These are phyloP conservation scores for Akanthomyces uredinophilus DNA, from an alignment of 2,329 filamentous ascomycete species.

Conservation along the genomic window DNA sequence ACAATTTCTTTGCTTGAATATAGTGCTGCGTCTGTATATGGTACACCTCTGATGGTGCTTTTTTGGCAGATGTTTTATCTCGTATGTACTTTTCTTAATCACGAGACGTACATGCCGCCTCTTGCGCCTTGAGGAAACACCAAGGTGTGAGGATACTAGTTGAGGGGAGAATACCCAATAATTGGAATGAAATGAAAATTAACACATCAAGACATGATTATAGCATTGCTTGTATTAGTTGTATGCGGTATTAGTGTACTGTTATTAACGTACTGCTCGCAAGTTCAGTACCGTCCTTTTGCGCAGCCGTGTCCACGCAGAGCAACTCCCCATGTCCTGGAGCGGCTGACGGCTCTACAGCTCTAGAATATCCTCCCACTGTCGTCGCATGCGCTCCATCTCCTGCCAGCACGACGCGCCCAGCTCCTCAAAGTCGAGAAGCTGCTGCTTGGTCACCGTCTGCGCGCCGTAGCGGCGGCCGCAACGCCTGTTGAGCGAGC, in stretches of 20 bases:
- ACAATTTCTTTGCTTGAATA: constrained; percentile 2
- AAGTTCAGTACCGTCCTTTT: neutral
- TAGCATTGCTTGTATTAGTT: neutral
- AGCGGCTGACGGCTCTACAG: constrained; percentile 12
- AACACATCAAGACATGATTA: neutral
- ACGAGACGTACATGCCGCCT: neutral
- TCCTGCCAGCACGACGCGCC: constrained; percentile 60
- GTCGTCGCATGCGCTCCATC: constrained; percentile 64
- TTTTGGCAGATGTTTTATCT: neutral
- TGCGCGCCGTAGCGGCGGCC: constrained; percentile 55
- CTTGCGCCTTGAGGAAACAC: neutral
- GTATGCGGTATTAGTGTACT: neutral
- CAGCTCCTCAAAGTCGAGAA: constrained; percentile 55
- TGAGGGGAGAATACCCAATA: neutral
- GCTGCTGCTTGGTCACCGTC: constrained; percentile 56
- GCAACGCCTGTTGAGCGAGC: constrained; percentile 45
- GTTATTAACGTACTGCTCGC: too few species aligned
- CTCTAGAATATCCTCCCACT: constrained; percentile 52
- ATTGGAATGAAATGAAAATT: neutral
- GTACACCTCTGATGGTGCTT: neutral
- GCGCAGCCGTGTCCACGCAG: neutral
- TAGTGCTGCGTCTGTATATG: neutral
- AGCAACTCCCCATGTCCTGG: neutral
- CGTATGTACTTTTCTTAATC: neutral
- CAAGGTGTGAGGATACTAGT: neutral